Evolutionary conservation across 495 filamentous ascomycete species (phyloP).

Genomic region (Penicillium parvum): DNA sequence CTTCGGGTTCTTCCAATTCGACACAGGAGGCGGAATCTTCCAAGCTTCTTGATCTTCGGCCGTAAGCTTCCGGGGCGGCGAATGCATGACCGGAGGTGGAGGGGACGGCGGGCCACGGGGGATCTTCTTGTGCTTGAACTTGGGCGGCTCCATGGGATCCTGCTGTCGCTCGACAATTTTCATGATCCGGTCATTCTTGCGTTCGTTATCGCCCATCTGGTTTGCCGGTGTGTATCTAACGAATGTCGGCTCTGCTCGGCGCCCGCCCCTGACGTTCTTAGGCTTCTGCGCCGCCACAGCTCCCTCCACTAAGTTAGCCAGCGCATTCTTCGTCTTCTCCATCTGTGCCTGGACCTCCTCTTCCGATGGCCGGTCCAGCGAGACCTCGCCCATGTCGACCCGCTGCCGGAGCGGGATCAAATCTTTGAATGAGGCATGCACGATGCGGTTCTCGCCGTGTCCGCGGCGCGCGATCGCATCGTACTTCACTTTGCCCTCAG

Average conservation of each 20-base stretch:
- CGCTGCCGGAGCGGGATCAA: constrained; percentile 91
- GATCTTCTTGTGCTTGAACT: constrained; percentile 98
- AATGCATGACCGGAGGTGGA: constrained; percentile 92
- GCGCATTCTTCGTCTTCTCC: constrained; percentile 81
- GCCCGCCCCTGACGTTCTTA: constrained; percentile 79
- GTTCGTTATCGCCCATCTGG: constrained; percentile 89
- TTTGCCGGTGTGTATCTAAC: constrained; percentile 93
- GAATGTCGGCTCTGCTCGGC: constrained; percentile 81
- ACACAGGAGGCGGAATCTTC: constrained; percentile 91
- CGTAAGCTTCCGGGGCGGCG: constrained; percentile 88
- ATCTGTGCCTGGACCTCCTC: constrained; percentile 78
- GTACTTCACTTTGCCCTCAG: constrained; percentile 90
- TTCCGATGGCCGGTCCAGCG: constrained; percentile 79
- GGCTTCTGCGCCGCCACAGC: constrained; percentile 91
- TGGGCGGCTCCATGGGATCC: constrained; percentile 97
- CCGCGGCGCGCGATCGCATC: constrained; percentile 92
- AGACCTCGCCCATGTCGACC: constrained; percentile 89
- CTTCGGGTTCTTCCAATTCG: constrained; percentile 99
- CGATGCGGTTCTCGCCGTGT: constrained; percentile 74
- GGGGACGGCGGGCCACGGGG: constrained; percentile 89
- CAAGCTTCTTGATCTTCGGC: constrained; percentile 96
- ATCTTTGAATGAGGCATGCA: constrained; percentile 95
- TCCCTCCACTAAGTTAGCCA: constrained; percentile 75
- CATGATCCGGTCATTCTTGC: constrained; percentile 93
- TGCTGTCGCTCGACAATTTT: constrained; percentile 94